Percentiles rank a stretch among this genome's conserved stretches.
Evolutionary conservation across 2,329 filamentous ascomycete species (phyloP).

Genomic region (Hansfordia pulvinata): DNA sequence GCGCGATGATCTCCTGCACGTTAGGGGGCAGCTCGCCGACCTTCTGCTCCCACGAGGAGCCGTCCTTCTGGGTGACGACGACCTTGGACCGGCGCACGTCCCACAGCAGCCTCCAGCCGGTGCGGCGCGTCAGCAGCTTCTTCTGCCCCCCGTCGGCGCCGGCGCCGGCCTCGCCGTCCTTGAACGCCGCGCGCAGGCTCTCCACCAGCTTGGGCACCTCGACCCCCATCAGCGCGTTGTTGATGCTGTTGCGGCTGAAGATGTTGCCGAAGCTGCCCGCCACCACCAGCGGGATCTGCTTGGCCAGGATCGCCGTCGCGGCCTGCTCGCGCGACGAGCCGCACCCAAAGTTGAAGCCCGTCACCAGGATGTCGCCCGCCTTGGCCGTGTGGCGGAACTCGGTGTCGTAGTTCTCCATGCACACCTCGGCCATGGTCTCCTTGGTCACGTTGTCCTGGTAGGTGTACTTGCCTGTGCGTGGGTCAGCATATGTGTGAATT

Average conservation of each 20-base stretch:
- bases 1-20: conserved; percentile 73
- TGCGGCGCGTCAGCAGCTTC: conserved; percentile 54
- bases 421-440: conserved; percentile 75
- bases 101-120: conserved; percentile 75
- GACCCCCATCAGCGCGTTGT: conserved; percentile 62
- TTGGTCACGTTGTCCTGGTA: conserved; percentile 73
- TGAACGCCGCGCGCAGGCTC: conserved; percentile 49
- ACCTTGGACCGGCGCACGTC: conserved; percentile 63
- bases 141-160: conserved; percentile 19
- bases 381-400: conserved; percentile 51
- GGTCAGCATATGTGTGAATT: too few species aligned
- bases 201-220: conserved; percentile 56
- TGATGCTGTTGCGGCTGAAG: conserved; percentile 66
- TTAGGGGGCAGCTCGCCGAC: conserved; percentile 76
- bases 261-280: conserved; percentile 75
- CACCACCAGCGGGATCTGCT: conserved; percentile 67
- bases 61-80: conserved; percentile 53
- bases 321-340: conserved; percentile 75
- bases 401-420: conserved; percentile 88
- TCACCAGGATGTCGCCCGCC: conserved; percentile 66
- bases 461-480: conserved; percentile 54
- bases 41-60: conserved; percentile 64
- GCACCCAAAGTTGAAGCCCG: conserved; percentile 82
- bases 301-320: conserved; percentile 74
- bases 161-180: conserved; percentile 8